Evolutionary conservation across 495 filamentous ascomycete genomes (phyloP), one percentile per base, ranked within the genome.

Genomic region (Tuber borchii): DNA sequence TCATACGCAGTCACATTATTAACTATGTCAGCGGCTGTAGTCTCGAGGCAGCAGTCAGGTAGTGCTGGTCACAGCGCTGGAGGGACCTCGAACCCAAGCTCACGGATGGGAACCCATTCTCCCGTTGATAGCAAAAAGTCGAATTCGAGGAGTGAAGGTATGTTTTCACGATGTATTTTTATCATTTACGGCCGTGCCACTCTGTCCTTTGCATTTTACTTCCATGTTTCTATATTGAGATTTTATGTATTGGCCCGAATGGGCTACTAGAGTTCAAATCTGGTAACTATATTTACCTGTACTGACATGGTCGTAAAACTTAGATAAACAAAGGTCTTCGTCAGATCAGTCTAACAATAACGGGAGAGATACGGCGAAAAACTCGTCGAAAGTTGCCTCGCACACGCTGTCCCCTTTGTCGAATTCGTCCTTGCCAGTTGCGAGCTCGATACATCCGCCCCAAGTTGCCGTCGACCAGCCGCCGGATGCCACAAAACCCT

Each of bases 1-100:
- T 81, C 80, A 82, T 82, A 76, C 74, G 46, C 74, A 75, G 73
- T 77, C 80, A 81, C 73, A 80, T 78, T 75, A 20, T 75, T 74
- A 71, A 78, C 76, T 81, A 82, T 82, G 80, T 82, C 80, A 82
- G 80, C 80, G 80, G 80, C 76, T 82, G 80, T 82, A 74, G 80
- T 72, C 73, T 69, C 80, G 76, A 82, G 80, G 69, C 75, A 79
- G 56, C 76, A 78, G 75, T 78, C 77, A 37, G 77, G 77, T 73
- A 75, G 77, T 71, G 77, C 76, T 79, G 73, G 76, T 70, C 78
- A 79, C 71, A 34, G 56, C 22, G 46, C 71, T 56, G 72, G 73
- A 16, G 80, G 80, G 65, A 61, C 69, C 73, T 82, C 80, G 37
- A 82, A 82, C 78, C 61, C 80, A 71, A 78, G 75, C 74, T 81